Base-by-base conservation (phyloP, 2,329 filamentous ascomycete species). In the Cordyceps pruinosa region DNA sequence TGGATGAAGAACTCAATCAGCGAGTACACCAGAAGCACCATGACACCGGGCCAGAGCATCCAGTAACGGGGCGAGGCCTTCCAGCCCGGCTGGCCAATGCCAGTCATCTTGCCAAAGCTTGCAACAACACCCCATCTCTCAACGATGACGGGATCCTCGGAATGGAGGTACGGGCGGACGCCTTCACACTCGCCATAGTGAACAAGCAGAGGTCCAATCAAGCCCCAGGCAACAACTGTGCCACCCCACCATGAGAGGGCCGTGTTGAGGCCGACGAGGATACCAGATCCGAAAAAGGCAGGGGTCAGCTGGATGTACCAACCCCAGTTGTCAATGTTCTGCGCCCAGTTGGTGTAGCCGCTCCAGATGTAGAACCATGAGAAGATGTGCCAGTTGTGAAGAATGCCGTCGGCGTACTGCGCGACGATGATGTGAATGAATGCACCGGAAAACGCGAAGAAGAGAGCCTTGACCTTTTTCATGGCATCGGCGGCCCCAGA, bases 221-320 rank as follows among this genome's bases (percentile, higher is more conserved):
- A 8, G 70, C 77, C 45, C 78, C 79, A 84, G 25, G 81, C 80
- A 28, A 81, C 66, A 49, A 84, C 71, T 17, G 77, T 78, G 19
- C 83, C 82, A 15, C 63, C 72, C 59, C 80, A 80, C 75, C 83
- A 83, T 10, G 82, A 85, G 57, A 82, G 64, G 25, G 80, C 78
- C 17, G 80, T 76, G 66, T 84, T 86, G 59, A 74, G 74, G 56
- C 70, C 71, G 26, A 77, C 82, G 17, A 76, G 75, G n/a, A 75
- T 70, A n/a, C 73, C 73, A 19, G 72, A 84, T 6, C 82, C 82
- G 60, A 84, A 81, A 68, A 85, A 84, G 35, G 82, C 82, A 0
- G 82, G 81, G 0, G 81, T 84, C 62, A 75, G 77, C 61, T 84
- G 81, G 46, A 83, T 72, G 61, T 79, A 73, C 82, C 82, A 85